phyloP scores from a whole-genome alignment of 306 rosid genomes.

The Vigna reflexopilosa region DNA sequence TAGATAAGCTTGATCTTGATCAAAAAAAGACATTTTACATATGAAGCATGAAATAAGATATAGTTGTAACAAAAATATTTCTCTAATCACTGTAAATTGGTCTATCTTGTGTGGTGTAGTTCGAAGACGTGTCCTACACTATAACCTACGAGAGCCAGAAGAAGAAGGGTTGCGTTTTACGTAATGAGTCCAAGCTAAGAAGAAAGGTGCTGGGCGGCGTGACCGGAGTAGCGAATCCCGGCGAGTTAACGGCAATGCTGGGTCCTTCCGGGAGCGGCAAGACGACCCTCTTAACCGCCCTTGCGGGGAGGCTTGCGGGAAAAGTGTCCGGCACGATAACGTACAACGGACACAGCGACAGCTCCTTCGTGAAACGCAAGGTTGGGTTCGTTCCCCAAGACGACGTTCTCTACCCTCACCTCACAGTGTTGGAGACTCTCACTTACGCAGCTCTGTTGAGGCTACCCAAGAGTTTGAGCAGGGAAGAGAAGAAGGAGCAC shows the following conservation, averaged over 20 bases:
- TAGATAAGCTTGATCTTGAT: too few relatives aligned
- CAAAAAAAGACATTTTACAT: background rate
- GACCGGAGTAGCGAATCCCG: slow-evolving; percentile 70
- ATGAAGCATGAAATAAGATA: background rate
- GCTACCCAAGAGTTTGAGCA: slow-evolving; percentile 62
- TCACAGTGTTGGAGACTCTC: slow-evolving; percentile 77
- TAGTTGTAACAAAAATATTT: background rate
- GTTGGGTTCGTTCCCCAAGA: slow-evolving; percentile 85
- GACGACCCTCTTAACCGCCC: slow-evolving; percentile 78
- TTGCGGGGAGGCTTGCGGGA: slow-evolving; percentile 67
- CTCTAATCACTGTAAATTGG: background rate
- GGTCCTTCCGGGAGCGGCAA: slow-evolving; percentile 97
- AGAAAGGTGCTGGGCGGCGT: slow-evolving; percentile 62
- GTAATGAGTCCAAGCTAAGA: slow-evolving; percentile 52
- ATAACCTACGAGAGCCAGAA: slow-evolving; percentile 47
- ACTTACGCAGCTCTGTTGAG: slow-evolving; percentile 70
- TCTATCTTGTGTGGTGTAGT: slow-evolving; percentile 52
- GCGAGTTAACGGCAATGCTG: slow-evolving; percentile 85
- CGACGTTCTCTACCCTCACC: slow-evolving; percentile 83
- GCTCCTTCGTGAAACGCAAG: slow-evolving; percentile 58
- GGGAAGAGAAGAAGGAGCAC: slow-evolving; percentile 65
- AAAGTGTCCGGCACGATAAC: slow-evolving; percentile 73
- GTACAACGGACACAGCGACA: slow-evolving; percentile 67
- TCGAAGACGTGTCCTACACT: slow-evolving; percentile 73
- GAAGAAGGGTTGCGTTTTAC: slow-evolving; percentile 43